A percentile compares a stretch with the other conserved stretches of the same genome.
Conservation (phyloP, 495 filamentous ascomycete genomes). For the Trichoderma reesei region DNA sequence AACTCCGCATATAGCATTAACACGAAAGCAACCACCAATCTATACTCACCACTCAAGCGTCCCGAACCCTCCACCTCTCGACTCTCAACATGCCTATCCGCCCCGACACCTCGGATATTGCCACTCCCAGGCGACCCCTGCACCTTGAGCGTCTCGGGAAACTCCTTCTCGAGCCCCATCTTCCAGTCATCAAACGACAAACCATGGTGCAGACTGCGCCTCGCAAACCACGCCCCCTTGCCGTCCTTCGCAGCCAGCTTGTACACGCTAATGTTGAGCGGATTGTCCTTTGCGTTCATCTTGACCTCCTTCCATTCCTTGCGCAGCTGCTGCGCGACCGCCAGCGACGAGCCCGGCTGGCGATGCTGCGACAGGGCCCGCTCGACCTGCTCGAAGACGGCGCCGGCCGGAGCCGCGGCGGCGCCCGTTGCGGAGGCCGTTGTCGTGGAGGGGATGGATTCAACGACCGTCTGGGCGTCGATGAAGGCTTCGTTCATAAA, state of each 20-base stretch:
- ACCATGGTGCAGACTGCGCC: slow-evolving; percentile 67
- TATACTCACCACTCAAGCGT: slow-evolving; percentile 43
- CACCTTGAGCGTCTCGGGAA: slow-evolving; percentile 52
- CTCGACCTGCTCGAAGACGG: slow-evolving; percentile 4
- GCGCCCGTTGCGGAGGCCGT: slow-evolving; percentile 13
- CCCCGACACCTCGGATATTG: slow-evolving; percentile 74
- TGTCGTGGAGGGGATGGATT: slow-evolving; percentile 57
- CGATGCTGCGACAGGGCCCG: slow-evolving; percentile 10
- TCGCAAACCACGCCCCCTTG: slow-evolving; percentile 80
- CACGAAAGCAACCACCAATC: too few species aligned
- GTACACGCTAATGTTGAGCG: slow-evolving; percentile 65
- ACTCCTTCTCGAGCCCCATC: slow-evolving; percentile 48
- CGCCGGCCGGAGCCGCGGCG: not conserved
- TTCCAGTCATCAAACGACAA: slow-evolving; percentile 62
- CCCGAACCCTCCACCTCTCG: slow-evolving; percentile 44
- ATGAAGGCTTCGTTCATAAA: slow-evolving; percentile 47
- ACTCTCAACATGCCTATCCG: slow-evolving; percentile 59
- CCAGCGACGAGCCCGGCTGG: not conserved
- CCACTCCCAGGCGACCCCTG: slow-evolving; percentile 53
- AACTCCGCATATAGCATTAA: too few species aligned
- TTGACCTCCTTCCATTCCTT: slow-evolving; percentile 86
- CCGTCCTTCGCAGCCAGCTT: slow-evolving; percentile 72
- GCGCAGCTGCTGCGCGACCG: slow-evolving; percentile 37
- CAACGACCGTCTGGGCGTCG: slow-evolving; percentile 54
- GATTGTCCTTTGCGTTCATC: slow-evolving; percentile 59